A percentile compares a stretch with the other conserved stretches of the same genome.
Evolutionary conservation across 2,329 filamentous ascomycete genomes (phyloP).

Genomic region (Paraphaeosphaeria minitans): DNA sequence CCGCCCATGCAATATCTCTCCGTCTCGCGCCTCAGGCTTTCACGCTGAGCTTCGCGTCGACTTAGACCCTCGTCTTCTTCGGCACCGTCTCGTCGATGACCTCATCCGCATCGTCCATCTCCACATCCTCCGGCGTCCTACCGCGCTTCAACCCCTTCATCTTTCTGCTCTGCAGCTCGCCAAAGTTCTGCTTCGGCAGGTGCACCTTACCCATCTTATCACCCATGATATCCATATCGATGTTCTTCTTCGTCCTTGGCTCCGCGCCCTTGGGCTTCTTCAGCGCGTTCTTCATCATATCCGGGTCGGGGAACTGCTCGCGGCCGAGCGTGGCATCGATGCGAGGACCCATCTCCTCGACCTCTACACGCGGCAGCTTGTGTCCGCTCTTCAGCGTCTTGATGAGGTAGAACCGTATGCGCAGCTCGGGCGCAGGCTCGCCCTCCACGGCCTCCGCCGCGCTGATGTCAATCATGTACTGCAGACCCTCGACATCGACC

Average conservation of each 20-base stretch:
- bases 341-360: conserved; percentile 93
- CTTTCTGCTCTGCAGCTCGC: conserved; percentile 89
- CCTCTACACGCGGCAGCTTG: conserved; percentile 84
- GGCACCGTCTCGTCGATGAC: conserved; percentile 35
- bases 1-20: conserved; percentile 33
- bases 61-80: conserved; percentile 34
- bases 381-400: conserved; percentile 85
- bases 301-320: conserved; percentile 75
- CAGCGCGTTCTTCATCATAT: conserved; percentile 86
- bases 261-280: conserved; percentile 78
- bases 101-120: conserved; percentile 23
- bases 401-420: conserved; percentile 83
- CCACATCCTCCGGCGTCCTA: conserved; percentile 48
- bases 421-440: conserved; percentile 54
- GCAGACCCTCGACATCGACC: conserved; percentile 92
- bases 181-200: conserved; percentile 85
- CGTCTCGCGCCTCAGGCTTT: neutral
- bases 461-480: conserved; percentile 83
- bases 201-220: conserved; percentile 97
- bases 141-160: conserved; percentile 97
- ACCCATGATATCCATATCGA: conserved; percentile 86
- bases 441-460: conserved; percentile 64
- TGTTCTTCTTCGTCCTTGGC: conserved; percentile 92
- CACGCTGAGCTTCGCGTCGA: neutral
- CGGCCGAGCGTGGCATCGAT: conserved; percentile 91